phyloP scores from a whole-genome alignment of 345 rosid species.

The Litchi chinensis region DNA sequence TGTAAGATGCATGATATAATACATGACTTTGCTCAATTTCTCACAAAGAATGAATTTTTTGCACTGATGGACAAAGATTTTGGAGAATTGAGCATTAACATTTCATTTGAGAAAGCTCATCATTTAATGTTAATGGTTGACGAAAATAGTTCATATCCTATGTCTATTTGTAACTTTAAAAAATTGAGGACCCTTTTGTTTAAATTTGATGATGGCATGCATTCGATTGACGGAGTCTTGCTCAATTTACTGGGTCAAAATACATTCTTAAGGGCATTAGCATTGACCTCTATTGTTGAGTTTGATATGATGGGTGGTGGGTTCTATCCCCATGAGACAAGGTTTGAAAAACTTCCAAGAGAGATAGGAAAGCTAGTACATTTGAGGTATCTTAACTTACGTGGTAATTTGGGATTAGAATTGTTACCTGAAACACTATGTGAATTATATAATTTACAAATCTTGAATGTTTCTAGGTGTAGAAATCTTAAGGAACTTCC shows the following conservation, averaged over 20 bases:
- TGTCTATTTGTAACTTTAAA: not conserved
- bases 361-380: conserved; percentile 20
- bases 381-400: conserved; percentile 26
- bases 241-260: no score
- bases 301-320: not conserved
- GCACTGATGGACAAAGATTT: no score
- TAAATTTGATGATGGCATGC: no score
- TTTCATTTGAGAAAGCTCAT: not conserved
- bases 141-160: not conserved
- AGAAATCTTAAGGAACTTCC: no score
- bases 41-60: not conserved
- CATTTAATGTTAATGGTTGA: conserved; percentile 17
- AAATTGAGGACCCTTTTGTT: no score
- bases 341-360: conserved; percentile 16
- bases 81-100: not conserved
- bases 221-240: no score
- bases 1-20: not conserved
- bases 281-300: not conserved
- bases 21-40: not conserved
- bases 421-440: conserved; percentile 23
- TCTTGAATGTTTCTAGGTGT: no score
- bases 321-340: not conserved
- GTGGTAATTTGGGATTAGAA: not conserved
- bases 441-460: no score
- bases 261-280: no score